These are phyloP conservation scores for Colletotrichum musae DNA, from an alignment of 2,329 filamentous ascomycete genomes.

Conservation along the genomic window DNA sequence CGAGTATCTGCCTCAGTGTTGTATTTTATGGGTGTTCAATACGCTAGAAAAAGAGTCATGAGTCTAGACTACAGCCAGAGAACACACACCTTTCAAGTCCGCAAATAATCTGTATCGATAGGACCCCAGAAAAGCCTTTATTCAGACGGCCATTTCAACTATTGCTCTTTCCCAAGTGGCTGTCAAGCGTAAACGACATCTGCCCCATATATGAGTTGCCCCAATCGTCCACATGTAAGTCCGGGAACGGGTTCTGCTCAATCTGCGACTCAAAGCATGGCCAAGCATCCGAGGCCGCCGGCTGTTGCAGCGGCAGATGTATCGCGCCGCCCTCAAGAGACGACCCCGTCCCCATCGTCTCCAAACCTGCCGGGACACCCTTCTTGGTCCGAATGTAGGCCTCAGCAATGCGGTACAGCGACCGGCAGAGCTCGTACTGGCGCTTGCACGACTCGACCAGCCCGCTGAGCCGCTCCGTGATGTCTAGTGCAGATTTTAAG, in stretches of 20 bases:
- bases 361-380: not conserved
- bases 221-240: slow-evolving; percentile 20
- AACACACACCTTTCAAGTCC: not conserved
- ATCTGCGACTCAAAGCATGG: slow-evolving; percentile 7
- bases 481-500: slow-evolving; percentile 13
- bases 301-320: slow-evolving; percentile 15
- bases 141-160: not conserved
- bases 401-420: slow-evolving; percentile 29
- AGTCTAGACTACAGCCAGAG: too few relatives aligned
- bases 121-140: not conserved
- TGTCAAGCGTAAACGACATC: slow-evolving; percentile 32
- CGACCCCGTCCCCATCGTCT: not conserved
- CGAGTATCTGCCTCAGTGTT: too few relatives aligned
- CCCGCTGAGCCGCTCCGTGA: slow-evolving; percentile 23
- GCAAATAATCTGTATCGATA: not conserved
- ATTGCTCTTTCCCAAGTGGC: slow-evolving; percentile 11
- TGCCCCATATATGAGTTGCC: slow-evolving; percentile 16
- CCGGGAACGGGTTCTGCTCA: not conserved
- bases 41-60: too few relatives aligned
- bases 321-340: slow-evolving; percentile 2
- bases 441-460: slow-evolving; percentile 24
- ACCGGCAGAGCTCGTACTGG: slow-evolving; percentile 24
- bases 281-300: not conserved
- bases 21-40: too few relatives aligned
- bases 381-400: slow-evolving; percentile 33